Percentiles rank a stretch among this genome's conserved stretches.
These are phyloP conservation scores for Pythium dissotocum DNA, from an alignment of 352 stramenopile species.

Conservation along the genomic window DNA sequence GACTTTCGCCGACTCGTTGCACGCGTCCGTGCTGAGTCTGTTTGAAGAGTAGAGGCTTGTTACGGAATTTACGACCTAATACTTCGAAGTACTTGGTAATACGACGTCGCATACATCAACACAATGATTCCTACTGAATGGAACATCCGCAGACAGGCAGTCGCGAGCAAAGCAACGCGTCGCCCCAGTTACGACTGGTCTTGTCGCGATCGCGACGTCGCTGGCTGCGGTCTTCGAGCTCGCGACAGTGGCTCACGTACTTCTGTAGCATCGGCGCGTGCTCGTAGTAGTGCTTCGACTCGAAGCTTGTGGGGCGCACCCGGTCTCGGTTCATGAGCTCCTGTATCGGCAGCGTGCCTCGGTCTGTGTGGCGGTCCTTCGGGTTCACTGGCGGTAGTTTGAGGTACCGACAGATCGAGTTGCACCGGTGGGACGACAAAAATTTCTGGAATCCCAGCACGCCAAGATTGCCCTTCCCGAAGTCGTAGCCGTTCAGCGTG, in stretches of 20 bases:
- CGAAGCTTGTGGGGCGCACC: conserved; percentile 70
- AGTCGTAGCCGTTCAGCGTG: conserved; percentile 86
- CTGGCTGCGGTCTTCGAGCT: conserved; percentile 35
- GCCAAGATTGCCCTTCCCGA: conserved; percentile 87
- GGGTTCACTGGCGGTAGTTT: conserved; percentile 82
- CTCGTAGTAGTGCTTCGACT: conserved; percentile 88
- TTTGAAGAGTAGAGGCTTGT: conserved; percentile 13
- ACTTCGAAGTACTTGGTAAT: neutral
- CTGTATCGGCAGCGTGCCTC: conserved; percentile 72
- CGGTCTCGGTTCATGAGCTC: conserved; percentile 80
- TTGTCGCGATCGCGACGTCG: conserved; percentile 17
- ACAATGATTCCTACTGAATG: conserved; percentile 24
- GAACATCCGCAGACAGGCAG: conserved; percentile 11
- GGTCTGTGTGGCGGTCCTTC: conserved; percentile 74
- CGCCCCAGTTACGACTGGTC: conserved; percentile 8
- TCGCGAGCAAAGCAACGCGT: conserved; percentile 8
- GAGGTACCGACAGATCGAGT: conserved; percentile 87
- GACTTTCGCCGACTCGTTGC: conserved; percentile 69
- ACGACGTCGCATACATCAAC: neutral
- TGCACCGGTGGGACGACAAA: conserved; percentile 85
- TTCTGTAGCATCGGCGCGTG: conserved; percentile 86
- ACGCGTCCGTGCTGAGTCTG: conserved; percentile 44
- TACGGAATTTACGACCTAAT: neutral
- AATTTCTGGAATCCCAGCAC: conserved; percentile 87
- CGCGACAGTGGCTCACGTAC: conserved; percentile 74